Evolutionary conservation across 1,284 basidiomycete species (phyloP), one percentile per base, ranked within the genome.

Genomic region (Sporisorium exsertum): DNA sequence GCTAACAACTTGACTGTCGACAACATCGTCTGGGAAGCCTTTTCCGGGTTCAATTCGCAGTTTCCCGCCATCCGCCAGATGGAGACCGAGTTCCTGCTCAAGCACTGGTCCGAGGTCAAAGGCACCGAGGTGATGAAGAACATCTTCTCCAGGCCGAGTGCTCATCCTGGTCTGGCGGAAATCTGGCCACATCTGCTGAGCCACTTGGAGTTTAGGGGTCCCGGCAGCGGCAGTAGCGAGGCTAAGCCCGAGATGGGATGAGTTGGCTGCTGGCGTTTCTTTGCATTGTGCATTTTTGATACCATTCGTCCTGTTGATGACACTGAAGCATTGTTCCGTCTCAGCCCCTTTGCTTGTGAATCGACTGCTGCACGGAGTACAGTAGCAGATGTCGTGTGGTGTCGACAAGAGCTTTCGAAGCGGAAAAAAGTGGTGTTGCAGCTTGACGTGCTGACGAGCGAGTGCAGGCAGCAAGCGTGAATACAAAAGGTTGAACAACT

Each of bases 1-100:
- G 87, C 90, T 69, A 90, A 90, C 66, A 91, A 91, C 2, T 88
- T 95, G 47, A 91, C 91, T 0, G 89, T 92, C 5, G 89, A 91
- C 32, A 95, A 94, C 84, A 92, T 95, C 50, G 91, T 92, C 1
- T 92, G 92, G 78, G 94, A 95, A 84, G 90, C 92, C 45, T 95
- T 95, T 81, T 93, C 92, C 6, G 90, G 91, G 0, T 95, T 95
- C 87, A 91, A 92, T 15, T 90, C 91, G 16, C 91, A 91, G 1
- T 94, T 93, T 79, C 91, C 92, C 59, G 91, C 93, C 46, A 90
- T 95, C n/a, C 88, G 93, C 58, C 93, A 92, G 71, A 81, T 81
- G 77, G 77, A 82, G 66, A 79, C 72, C 24, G 80, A 79, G 42
- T 82, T 79, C 51, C 46, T 82, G 51, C 63, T 79, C 22, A 78